Percentiles rank a stretch among this genome's conserved stretches.
phyloP scores from a whole-genome alignment of 345 rosid genomes.

The Lepidium didymum region DNA sequence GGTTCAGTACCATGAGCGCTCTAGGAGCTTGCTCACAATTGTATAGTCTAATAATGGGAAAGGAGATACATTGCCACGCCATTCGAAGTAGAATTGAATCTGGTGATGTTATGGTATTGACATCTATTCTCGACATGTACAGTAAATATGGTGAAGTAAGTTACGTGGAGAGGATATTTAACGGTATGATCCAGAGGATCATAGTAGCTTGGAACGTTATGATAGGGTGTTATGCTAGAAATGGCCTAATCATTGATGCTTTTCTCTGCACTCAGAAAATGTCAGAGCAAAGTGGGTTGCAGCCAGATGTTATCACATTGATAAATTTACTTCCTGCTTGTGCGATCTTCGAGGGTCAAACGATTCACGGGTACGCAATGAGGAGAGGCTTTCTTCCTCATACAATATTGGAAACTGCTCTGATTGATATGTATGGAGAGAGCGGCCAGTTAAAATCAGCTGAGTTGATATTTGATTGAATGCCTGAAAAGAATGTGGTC shows the following conservation, averaged over 20 bases:
- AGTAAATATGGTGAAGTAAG: constrained; percentile 45
- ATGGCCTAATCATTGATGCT: constrained; percentile 32
- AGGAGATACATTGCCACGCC: constrained; percentile 66
- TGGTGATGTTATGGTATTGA: constrained; percentile 46
- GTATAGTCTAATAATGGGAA: constrained; percentile 36
- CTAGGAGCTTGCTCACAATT: constrained; percentile 48
- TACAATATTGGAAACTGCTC: constrained; percentile 55
- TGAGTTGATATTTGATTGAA: constrained; percentile 35
- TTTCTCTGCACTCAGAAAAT: constrained; percentile 47
- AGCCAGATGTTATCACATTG: constrained; percentile 52
- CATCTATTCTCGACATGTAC: constrained; percentile 65
- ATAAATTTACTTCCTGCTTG: constrained; percentile 67
- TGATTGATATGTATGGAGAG: constrained; percentile 61
- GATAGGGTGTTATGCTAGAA: constrained; percentile 52
- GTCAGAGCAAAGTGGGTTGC: constrained; percentile 36
- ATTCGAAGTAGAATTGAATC: constrained; percentile 40
- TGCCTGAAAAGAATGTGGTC: constrained; percentile 46
- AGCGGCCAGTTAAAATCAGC: constrained; percentile 39
- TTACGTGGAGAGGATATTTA: constrained; percentile 55
- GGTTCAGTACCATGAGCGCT: constrained; percentile 45
- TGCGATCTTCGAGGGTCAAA: constrained; percentile 41
- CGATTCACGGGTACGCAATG: constrained; percentile 56
- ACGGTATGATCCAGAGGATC: constrained; percentile 33
- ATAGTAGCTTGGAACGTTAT: constrained; percentile 70
- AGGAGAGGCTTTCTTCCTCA: constrained; percentile 64